Percentiles rank a stretch among this genome's conserved stretches.
phyloP scores from a whole-genome alignment of 176 grass and related monocot species.

The Eleusine coracana region DNA sequence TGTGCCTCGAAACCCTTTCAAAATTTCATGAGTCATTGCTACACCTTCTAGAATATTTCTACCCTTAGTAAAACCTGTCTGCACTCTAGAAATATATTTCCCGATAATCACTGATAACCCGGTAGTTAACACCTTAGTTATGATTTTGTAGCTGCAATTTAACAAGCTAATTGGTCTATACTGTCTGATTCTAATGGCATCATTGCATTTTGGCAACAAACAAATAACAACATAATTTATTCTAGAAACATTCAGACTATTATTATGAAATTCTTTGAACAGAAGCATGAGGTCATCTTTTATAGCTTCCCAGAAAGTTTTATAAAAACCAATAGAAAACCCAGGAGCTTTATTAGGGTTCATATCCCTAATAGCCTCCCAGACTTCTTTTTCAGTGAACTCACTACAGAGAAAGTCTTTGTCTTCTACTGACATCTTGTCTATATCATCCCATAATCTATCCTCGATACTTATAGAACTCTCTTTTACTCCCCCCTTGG shows the following conservation, averaged over 20 bases:
- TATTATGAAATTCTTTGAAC: not conserved
- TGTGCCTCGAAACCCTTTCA: too few relatives aligned
- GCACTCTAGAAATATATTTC: too few relatives aligned
- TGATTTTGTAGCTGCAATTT: not conserved
- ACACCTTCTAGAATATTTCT: too few relatives aligned
- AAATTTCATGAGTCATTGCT: too few relatives aligned
- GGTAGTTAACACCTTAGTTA: not conserved
- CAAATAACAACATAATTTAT: not conserved
- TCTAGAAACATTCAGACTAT: not conserved
- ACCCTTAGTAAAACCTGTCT: too few relatives aligned
- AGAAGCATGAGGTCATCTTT: not conserved
- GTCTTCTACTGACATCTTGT: not conserved
- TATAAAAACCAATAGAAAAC: not conserved
- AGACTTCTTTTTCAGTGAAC: not conserved
- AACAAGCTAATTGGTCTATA: not conserved
- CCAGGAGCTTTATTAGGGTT: not conserved
- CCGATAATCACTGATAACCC: too few relatives aligned
- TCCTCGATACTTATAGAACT: too few relatives aligned
- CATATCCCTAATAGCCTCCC: not conserved
- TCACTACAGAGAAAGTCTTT: not conserved
- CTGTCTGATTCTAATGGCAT: not conserved
- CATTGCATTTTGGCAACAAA: too few relatives aligned
- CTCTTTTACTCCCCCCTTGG: too few relatives aligned
- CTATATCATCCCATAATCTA: too few relatives aligned
- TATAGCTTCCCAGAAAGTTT: rapidly evolving